Conservation (phyloP, 352 stramenopile genomes). For the Phytophthora sp. region DNA sequence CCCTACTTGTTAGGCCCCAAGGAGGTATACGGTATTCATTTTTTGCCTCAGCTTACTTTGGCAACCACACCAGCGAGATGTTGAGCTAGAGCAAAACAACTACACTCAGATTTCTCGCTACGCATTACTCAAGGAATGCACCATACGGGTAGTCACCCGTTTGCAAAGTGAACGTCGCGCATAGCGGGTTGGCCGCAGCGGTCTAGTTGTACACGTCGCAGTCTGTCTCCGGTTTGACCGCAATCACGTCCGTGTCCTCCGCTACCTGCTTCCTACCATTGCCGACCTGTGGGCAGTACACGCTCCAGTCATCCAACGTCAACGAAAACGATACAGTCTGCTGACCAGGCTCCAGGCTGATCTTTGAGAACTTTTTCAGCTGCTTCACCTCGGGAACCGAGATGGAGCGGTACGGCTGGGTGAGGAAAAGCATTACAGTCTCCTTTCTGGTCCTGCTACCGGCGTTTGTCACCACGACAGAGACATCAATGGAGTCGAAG, state of each 20-base stretch:
- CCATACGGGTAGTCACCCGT: neutral
- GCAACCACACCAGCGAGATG: too few species aligned
- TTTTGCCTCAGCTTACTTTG: too few species aligned
- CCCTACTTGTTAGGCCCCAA: too few species aligned
- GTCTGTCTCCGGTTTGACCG: neutral
- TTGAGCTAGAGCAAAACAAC: too few species aligned
- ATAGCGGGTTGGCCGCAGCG: neutral
- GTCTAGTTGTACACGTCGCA: constrained; percentile 3
- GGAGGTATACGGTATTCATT: too few species aligned
- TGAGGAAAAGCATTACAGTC: constrained; percentile 76
- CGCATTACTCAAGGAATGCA: too few species aligned
- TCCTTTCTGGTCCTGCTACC: constrained; percentile 62
- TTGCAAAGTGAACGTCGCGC: neutral
- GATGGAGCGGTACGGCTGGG: constrained; percentile 55
- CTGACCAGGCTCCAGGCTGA: constrained; percentile 49
- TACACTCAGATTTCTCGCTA: too few species aligned
- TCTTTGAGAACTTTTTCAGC: constrained; percentile 80
- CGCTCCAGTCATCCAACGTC: constrained; percentile 56
- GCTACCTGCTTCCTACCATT: neutral
- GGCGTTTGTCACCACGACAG: constrained; percentile 69
- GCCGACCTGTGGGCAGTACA: constrained; percentile 53
- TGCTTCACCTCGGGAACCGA: constrained; percentile 79
- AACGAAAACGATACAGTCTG: constrained; percentile 43
- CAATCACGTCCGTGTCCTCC: constrained; percentile 1
- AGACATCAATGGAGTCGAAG: constrained; percentile 44